These are phyloP conservation scores for Tympanopsis confertula DNA, from an alignment of 2,329 filamentous ascomycete genomes.

Conservation along the genomic window DNA sequence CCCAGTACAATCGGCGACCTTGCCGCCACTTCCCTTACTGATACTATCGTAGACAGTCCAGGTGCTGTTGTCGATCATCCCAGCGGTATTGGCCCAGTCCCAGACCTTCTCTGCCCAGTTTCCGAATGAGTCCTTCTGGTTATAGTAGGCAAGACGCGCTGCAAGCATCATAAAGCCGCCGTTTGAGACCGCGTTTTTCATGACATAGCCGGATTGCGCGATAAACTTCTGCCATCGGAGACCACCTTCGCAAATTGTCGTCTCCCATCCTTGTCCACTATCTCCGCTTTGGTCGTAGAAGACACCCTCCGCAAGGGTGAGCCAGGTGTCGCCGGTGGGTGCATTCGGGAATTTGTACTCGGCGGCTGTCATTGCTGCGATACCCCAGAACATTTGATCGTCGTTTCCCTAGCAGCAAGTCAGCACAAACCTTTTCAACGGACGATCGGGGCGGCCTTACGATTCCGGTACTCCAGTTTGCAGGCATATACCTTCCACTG, in stretches of 20 bases:
- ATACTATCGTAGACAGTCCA: constrained; percentile 17
- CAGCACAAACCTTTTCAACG: no score
- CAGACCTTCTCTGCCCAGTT: constrained; percentile 45
- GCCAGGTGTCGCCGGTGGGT: constrained; percentile 26
- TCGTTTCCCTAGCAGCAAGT: constrained; percentile 36
- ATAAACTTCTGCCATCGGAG: constrained; percentile 48
- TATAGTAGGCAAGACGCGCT: constrained; percentile 43
- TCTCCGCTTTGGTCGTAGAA: constrained; percentile 40
- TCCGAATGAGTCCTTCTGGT: constrained; percentile 42
- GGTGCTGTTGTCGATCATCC: background rate
- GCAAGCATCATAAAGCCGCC: constrained; percentile 21
- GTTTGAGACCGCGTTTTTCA: constrained; percentile 31
- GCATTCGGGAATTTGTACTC: constrained; percentile 28
- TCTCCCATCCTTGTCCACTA: constrained; percentile 43
- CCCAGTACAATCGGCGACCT: constrained; percentile 13
- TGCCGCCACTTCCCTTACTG: constrained; percentile 24
- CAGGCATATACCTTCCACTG: constrained; percentile 23
- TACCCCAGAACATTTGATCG: constrained; percentile 35
- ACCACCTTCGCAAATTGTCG: constrained; percentile 36
- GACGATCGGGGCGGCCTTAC: no score
- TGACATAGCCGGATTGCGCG: constrained; percentile 44
- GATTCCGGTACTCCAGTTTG: constrained; percentile 10
- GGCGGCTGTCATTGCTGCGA: constrained; percentile 31
- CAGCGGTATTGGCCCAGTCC: constrained; percentile 24
- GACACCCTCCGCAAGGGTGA: constrained; percentile 36